Evolutionary conservation across 768 basidiomycete species (phyloP).

Genomic region (Lactifluus echinatus): DNA sequence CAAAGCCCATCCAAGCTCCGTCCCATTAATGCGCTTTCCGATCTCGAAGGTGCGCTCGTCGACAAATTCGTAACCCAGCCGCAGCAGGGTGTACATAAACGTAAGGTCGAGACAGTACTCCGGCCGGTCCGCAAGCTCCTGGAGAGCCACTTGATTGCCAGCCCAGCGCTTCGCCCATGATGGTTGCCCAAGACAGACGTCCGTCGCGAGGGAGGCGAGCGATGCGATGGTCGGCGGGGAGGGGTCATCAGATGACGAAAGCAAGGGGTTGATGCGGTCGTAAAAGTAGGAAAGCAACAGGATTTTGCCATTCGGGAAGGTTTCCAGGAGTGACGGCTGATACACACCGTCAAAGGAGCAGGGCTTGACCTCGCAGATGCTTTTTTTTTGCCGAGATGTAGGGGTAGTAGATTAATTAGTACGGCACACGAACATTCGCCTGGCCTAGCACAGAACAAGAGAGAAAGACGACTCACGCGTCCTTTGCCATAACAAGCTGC

Average conservation of each 20-base stretch:
- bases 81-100: slow-evolving; percentile 84
- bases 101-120: slow-evolving; percentile 96
- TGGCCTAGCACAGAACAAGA: not conserved
- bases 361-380: slow-evolving; percentile 86
- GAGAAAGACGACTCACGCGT: slow-evolving; percentile 56
- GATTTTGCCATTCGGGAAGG: slow-evolving; percentile 78
- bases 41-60: slow-evolving; percentile 59
- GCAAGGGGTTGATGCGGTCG: slow-evolving; percentile 80
- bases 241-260: slow-evolving; percentile 29
- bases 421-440: not conserved
- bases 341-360: slow-evolving; percentile 98
- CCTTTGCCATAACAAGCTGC: slow-evolving; percentile 89
- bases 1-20: slow-evolving; percentile 91
- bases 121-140: slow-evolving; percentile 71
- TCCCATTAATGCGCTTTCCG: slow-evolving; percentile 81
- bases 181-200: slow-evolving; percentile 62
- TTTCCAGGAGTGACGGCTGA: slow-evolving; percentile 85
- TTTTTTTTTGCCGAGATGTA: slow-evolving; percentile 35
- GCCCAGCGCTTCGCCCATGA: slow-evolving; percentile 49
- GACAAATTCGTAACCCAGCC: slow-evolving; percentile 85
- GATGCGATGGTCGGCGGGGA: slow-evolving; percentile 36
- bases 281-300: slow-evolving; percentile 97
- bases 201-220: slow-evolving; percentile 54
- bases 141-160: slow-evolving; percentile 39
- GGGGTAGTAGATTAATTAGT: no score